Conservation (phyloP, 2,329 filamentous ascomycete species). For the Verticillium zaregamsianum region DNA sequence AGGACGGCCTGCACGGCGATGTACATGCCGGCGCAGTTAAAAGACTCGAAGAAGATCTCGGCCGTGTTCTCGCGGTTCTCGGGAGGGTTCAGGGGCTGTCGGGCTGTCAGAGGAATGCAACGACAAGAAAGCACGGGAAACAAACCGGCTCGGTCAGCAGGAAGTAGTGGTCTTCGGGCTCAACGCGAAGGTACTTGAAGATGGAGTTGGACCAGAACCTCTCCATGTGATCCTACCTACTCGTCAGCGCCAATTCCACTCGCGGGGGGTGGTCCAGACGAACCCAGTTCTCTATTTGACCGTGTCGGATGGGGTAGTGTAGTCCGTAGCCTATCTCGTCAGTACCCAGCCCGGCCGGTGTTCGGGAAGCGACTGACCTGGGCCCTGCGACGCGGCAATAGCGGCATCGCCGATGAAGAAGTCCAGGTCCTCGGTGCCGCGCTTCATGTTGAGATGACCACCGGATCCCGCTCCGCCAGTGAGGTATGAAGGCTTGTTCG, state of each 20-base stretch:
- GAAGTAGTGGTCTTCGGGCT: slow-evolving; percentile 98
- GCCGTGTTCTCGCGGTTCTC: slow-evolving; percentile 99
- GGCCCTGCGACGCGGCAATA: slow-evolving; percentile 74
- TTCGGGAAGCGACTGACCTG: slow-evolving; percentile 49
- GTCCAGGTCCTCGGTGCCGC: slow-evolving; percentile 95
- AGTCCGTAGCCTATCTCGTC: slow-evolving; percentile 72
- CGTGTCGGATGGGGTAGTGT: slow-evolving; percentile 96
- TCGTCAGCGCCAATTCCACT: slow-evolving; percentile 19
- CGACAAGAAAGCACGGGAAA: slow-evolving; percentile 7
- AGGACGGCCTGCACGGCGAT: slow-evolving; percentile 98
- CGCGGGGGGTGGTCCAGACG: slow-evolving; percentile 17
- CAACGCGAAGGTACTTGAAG: slow-evolving; percentile 97
- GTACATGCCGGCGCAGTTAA: slow-evolving; percentile 98
- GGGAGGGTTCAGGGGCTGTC: slow-evolving; percentile 87
- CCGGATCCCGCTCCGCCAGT: slow-evolving; percentile 82
- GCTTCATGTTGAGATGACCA: slow-evolving; percentile 83
- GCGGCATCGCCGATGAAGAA: slow-evolving; percentile 99
- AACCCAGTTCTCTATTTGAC: slow-evolving; percentile 99
- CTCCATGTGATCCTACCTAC: slow-evolving; percentile 87
- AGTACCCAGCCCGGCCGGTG: slow-evolving; percentile 3
- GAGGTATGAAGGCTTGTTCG: slow-evolving; percentile 92
- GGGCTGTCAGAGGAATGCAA: slow-evolving; percentile 11
- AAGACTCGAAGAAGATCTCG: slow-evolving; percentile 99
- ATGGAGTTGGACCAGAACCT: slow-evolving; percentile 99
- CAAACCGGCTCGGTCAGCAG: slow-evolving; percentile 92